phyloP scores from a whole-genome alignment of 257 asterid species.

The Forsythia viridissima region DNA sequence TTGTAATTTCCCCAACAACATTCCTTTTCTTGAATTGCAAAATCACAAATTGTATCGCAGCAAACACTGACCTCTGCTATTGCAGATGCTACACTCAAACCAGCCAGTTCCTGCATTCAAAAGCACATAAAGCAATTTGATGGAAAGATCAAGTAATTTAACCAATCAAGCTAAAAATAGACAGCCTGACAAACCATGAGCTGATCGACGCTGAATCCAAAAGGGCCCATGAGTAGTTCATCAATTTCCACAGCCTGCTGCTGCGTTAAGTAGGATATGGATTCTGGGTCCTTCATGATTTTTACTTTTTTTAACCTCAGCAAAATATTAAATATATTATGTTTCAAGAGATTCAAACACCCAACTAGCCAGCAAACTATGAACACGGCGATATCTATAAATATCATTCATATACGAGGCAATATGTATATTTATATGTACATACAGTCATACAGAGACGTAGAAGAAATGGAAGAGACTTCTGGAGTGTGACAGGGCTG shows the following conservation, averaged over 20 bases:
- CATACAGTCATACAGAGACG: not conserved
- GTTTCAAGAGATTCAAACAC: not conserved
- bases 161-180: not conserved
- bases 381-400: no score
- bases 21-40: not conserved
- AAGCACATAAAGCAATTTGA: slow-evolving; percentile 1
- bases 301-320: not conserved
- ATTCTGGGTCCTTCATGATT: not conserved
- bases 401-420: not conserved
- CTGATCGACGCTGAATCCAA: slow-evolving; percentile 7
- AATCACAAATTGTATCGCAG: not conserved
- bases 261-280: slow-evolving; percentile 5
- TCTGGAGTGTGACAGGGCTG: not conserved
- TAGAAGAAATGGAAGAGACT: not conserved
- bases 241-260: slow-evolving; percentile 13
- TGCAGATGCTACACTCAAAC: slow-evolving; percentile 39
- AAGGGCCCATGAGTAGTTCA: not conserved
- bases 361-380: not conserved
- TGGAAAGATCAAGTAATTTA: not conserved
- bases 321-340: no score
- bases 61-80: slow-evolving; percentile 33
- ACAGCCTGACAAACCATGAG: slow-evolving; percentile 1
- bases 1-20: not conserved
- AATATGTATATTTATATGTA: not conserved
- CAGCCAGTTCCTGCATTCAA: slow-evolving; percentile 33